Base-by-base conservation (phyloP, 768 basidiomycete genomes). In the Boletellus emodensis region DNA sequence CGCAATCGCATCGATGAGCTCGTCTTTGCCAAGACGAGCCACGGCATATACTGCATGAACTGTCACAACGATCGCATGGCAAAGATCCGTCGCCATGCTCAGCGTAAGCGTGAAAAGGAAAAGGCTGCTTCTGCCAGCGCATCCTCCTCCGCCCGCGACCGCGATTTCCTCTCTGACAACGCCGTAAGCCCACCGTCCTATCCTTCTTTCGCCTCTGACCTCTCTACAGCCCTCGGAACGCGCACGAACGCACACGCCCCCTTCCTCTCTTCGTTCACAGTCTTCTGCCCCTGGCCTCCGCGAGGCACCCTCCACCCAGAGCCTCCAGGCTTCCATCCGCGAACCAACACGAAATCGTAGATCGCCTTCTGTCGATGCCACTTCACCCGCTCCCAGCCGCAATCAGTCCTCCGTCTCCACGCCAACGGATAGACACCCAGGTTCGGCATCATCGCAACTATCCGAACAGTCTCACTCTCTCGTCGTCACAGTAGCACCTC, bases 1-100 rank as follows among this genome's bases (percentile, higher is more conserved):
- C 83, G 82, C 67, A 87, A 88, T 64, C 81, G 92, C 50, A 99
- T 99, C 56, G 94, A 98, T 70, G 96, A 99, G 67, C 82, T 98
- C 46, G 93, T 98, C 49, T 99, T 97, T 56, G 96, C 96, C 51
- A 98, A 98, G 75, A 98, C 96, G 1, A 90, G 85, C 53, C 91
- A 96, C 62, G 96, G 96, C 47, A 97, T 98, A 49, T 98, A 98
- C 66, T 99, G 96, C 67, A 98, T 95, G 96, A 81, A 84, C 43
- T 99, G 96, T 62, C 96, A 99, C 65, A 97, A 93, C 69, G 92
- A 97, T 52, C 89, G 96, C 54, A 96, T 98, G 72, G 92, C 91
- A 33, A 84, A 90, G 59, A 94, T 93, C 55, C 74, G 93, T 57
- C 84, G 87, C 52, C 91, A 97, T 67, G 87, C 89, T 3, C 94